Conservation (phyloP, 257 asterid species). For the Nicotiana undulata region DNA sequence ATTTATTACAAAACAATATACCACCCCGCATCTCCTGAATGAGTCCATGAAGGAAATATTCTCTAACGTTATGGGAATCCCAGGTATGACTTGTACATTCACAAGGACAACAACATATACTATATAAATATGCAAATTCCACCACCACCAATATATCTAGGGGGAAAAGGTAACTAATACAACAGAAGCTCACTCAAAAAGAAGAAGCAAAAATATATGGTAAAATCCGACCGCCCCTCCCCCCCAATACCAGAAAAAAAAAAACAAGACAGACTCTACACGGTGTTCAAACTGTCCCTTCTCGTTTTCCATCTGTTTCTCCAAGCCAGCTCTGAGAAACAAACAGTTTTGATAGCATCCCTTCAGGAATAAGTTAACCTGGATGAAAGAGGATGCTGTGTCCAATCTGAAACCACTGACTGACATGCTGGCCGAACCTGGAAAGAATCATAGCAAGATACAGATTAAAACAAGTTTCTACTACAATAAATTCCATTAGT, state of each 20-base stretch:
- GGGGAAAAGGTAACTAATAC: not conserved
- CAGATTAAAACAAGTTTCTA: not conserved
- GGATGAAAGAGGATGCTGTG: not conserved
- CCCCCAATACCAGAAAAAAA: not conserved
- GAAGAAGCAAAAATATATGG: not conserved
- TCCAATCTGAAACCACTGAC: not conserved
- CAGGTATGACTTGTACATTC: not conserved
- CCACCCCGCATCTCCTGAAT: not conserved
- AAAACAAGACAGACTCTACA: not conserved
- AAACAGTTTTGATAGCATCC: not conserved
- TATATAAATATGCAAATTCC: not conserved
- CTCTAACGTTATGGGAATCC: not conserved
- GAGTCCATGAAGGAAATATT: not conserved
- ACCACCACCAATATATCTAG: not conserved
- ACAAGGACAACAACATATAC: not conserved
- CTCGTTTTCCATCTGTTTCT: not conserved
- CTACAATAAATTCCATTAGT: not conserved
- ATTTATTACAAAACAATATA: not conserved
- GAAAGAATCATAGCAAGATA: not conserved
- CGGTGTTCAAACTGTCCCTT: not conserved
- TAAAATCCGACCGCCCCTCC: not conserved
- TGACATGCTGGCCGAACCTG: not conserved
- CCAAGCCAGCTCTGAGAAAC: not conserved
- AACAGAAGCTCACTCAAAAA: not conserved
- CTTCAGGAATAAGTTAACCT: not conserved